Evolutionary conservation across 352 stramenopile species (phyloP).

Genomic region (Vaucheria bursata): DNA sequence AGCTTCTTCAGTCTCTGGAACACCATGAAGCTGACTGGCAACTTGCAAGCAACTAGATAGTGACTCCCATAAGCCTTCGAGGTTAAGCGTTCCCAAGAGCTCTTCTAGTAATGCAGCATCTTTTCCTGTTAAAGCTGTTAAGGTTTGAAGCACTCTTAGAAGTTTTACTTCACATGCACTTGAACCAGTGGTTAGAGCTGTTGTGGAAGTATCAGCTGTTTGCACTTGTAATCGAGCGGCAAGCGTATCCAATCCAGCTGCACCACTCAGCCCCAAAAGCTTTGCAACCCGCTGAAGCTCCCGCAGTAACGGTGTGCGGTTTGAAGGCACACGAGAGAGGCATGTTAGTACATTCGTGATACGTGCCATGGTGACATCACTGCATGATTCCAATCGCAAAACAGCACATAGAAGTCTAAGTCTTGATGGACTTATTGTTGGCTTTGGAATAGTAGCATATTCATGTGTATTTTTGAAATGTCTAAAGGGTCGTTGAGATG

Average conservation of each 20-base stretch:
- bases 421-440: slow-evolving; percentile 19
- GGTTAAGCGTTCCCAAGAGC: slow-evolving; percentile 55
- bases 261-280: slow-evolving; percentile 17
- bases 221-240: slow-evolving; percentile 41
- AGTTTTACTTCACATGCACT: slow-evolving; percentile 74
- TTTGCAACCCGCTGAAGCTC: slow-evolving; percentile 40
- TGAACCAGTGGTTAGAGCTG: slow-evolving; percentile 45
- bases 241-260: slow-evolving; percentile 30
- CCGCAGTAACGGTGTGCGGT: slow-evolving; percentile 21
- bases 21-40: slow-evolving; percentile 16
- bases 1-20: slow-evolving; percentile 6
- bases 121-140: slow-evolving; percentile 67
- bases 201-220: slow-evolving; percentile 54
- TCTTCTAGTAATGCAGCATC: slow-evolving; percentile 61
- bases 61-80: slow-evolving; percentile 62
- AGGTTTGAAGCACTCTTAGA: slow-evolving; percentile 85
- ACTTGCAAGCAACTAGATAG: slow-evolving; percentile 50
- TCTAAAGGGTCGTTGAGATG: too few species aligned
- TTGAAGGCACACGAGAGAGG: slow-evolving; percentile 26
- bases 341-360: slow-evolving; percentile 33
- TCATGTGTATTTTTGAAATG: slow-evolving; percentile 21
- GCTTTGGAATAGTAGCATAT: slow-evolving; percentile 23
- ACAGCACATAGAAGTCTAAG: slow-evolving; percentile 37
- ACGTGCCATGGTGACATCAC: slow-evolving; percentile 26
- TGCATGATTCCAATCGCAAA: slow-evolving; percentile 34